Conservation (phyloP, 2,329 filamentous ascomycete species). For the Claviceps cyperi region DNA sequence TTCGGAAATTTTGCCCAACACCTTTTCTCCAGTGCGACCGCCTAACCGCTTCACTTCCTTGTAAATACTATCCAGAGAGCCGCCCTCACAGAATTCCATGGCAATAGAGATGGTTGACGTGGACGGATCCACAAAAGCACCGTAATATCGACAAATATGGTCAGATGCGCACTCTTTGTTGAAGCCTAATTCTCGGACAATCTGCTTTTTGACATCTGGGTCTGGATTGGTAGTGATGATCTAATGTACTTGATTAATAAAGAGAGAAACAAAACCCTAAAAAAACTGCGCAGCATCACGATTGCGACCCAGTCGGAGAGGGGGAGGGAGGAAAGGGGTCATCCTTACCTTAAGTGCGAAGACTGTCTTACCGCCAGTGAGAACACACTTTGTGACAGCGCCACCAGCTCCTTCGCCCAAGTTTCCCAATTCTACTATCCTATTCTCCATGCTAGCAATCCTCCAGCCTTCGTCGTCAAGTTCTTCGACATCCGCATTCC, state of each 20-base stretch:
- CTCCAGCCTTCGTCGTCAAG: slow-evolving; percentile 91
- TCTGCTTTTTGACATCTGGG: slow-evolving; percentile 96
- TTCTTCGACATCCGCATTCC: slow-evolving; percentile 81
- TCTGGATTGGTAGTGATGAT: slow-evolving; percentile 98
- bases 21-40: slow-evolving; percentile 90
- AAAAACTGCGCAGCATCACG: slow-evolving; percentile 3
- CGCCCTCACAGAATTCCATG: slow-evolving; percentile 98
- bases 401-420: slow-evolving; percentile 91
- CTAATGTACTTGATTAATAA: slow-evolving; percentile 29
- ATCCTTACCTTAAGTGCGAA: slow-evolving; percentile 78
- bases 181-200: slow-evolving; percentile 88
- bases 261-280: too few relatives aligned
- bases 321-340: not conserved
- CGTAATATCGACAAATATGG: slow-evolving; percentile 95
- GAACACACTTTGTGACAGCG: slow-evolving; percentile 78
- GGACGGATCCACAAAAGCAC: slow-evolving; percentile 90
- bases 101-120: slow-evolving; percentile 95
- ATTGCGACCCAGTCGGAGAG: not conserved
- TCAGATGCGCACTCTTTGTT: slow-evolving; percentile 95
- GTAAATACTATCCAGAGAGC: slow-evolving; percentile 92
- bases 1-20: slow-evolving; percentile 90
- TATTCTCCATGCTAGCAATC: slow-evolving; percentile 76
- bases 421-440: slow-evolving; percentile 77
- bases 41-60: slow-evolving; percentile 92
- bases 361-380: slow-evolving; percentile 83